Conservation (phyloP, 2,329 filamentous ascomycete genomes). For the Aspergillus fischeri region DNA sequence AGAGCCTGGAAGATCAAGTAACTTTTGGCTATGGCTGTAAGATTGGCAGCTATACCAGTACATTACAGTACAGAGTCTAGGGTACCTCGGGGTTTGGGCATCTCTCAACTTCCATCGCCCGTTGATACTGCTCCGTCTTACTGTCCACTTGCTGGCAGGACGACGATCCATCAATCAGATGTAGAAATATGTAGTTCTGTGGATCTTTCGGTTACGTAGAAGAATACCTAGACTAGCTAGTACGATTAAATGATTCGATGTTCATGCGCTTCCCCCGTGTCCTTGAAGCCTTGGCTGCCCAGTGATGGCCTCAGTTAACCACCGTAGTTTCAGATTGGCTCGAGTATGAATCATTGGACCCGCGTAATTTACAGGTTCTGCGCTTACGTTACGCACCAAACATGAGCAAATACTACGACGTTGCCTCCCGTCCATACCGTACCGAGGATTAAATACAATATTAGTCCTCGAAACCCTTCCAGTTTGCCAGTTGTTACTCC, state of each 20-base stretch:
- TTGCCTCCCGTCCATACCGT: neutral
- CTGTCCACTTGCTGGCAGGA: neutral
- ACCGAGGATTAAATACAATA: neutral
- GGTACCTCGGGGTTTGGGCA: neutral
- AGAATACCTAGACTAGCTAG: neutral
- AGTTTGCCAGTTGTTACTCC: slow-evolving; percentile 1
- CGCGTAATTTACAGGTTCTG: neutral
- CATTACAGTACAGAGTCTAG: neutral
- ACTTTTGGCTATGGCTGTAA: neutral
- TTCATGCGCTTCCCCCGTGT: neutral
- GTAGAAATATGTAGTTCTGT: neutral
- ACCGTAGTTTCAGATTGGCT: neutral
- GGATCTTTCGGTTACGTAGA: neutral
- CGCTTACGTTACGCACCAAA: neutral
- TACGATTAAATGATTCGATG: neutral
- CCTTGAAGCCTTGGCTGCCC: neutral
- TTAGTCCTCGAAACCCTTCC: slow-evolving; percentile 3
- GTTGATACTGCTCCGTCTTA: neutral
- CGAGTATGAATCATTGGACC: neutral
- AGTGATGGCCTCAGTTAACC: neutral
- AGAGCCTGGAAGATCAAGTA: neutral
- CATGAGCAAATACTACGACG: neutral
- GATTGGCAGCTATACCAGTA: neutral
- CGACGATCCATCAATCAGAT: neutral
- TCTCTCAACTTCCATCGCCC: neutral